phyloP scores from a whole-genome alignment of 176 grass and related monocot species.

The Panicum miliaceum region DNA sequence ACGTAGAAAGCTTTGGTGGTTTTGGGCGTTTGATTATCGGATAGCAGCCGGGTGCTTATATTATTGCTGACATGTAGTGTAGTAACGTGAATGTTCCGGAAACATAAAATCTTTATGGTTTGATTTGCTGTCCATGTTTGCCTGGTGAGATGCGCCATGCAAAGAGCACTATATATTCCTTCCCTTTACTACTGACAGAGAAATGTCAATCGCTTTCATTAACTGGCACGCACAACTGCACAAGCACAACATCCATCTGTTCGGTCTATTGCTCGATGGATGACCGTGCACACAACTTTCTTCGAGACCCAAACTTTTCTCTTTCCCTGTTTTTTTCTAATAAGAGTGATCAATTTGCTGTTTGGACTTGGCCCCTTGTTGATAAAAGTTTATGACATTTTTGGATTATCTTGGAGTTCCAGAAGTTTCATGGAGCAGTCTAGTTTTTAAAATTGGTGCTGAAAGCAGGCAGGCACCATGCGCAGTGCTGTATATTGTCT shows the following conservation, averaged over 20 bases:
- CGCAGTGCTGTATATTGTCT: no score
- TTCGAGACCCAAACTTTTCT: not conserved
- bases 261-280: not conserved
- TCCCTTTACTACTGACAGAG: not conserved
- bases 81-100: no score
- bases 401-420: not conserved
- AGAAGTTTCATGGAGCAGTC: not conserved
- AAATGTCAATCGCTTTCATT: conserved; percentile 15
- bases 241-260: not conserved
- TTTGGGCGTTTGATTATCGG: no score
- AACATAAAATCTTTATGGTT: no score
- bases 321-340: not conserved
- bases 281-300: not conserved
- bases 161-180: not conserved
- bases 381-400: not conserved
- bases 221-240: conserved; percentile 41
- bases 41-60: no score
- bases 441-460: not conserved
- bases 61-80: no score
- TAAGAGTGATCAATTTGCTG: not conserved
- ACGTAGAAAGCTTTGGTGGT: no score
- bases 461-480: conserved; percentile 9
- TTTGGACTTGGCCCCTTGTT: not conserved
- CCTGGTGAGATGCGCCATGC: not conserved
- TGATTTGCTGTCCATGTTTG: not conserved